Percentiles rank a stretch among this genome's conserved stretches.
phyloP scores from a whole-genome alignment of 148 eudicot species.

The Drosera capensis region DNA sequence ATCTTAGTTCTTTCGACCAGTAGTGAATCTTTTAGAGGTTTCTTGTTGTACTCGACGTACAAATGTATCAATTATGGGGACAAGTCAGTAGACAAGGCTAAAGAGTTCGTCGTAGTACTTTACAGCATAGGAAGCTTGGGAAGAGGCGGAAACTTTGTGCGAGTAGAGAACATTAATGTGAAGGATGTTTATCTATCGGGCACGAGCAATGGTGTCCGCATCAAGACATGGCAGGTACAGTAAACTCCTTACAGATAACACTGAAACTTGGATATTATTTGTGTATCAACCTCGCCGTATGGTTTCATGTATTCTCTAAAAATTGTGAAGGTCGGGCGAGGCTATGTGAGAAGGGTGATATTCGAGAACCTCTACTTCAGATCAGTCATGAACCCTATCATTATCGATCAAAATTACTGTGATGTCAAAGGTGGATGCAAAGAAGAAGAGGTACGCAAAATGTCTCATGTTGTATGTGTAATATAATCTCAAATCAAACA shows the following conservation, averaged over 20 bases:
- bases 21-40: neutral
- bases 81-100: too few relatives aligned
- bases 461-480: too few relatives aligned
- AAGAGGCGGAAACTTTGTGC: constrained; percentile 25
- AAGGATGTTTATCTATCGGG: constrained; percentile 26
- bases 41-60: neutral
- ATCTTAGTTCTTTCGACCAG: neutral
- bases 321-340: constrained; percentile 42
- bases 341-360: constrained; percentile 25
- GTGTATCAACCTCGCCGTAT: neutral
- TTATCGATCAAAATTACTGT: constrained; percentile 53
- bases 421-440: constrained; percentile 11
- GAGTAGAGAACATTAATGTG: constrained; percentile 35
- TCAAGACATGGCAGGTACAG: constrained; percentile 54
- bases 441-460: constrained; percentile 11
- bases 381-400: constrained; percentile 30
- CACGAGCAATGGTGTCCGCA: constrained; percentile 64
- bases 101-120: neutral
- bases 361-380: constrained; percentile 27
- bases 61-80: too few relatives aligned
- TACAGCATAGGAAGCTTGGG: constrained; percentile 63
- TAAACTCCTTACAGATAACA: neutral
- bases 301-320: neutral
- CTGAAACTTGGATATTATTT: neutral
- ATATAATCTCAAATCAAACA: too few relatives aligned